Evolutionary conservation across 371 early-diverging fungal genomes (phyloP).

Genomic region (Circinella minor): DNA sequence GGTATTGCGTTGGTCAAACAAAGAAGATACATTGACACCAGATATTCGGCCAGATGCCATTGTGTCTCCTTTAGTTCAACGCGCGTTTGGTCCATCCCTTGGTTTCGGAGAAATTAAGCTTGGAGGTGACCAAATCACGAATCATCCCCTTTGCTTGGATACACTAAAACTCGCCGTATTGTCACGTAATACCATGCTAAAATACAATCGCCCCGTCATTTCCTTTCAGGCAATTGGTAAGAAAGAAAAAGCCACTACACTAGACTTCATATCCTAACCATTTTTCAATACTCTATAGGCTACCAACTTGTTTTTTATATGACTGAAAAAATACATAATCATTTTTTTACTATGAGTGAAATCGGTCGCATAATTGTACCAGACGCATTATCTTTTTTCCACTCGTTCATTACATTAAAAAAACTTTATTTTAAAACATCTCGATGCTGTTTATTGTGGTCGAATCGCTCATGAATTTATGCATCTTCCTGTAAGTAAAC

Average conservation of each 20-base stretch:
- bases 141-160: constrained; percentile 35
- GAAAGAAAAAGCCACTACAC: constrained; percentile 11
- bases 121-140: constrained; percentile 30
- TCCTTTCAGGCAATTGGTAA: constrained; percentile 23
- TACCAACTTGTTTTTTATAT: constrained; percentile 33
- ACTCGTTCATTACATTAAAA: constrained; percentile 29
- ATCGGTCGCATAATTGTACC: constrained; percentile 35
- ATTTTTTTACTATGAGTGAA: constrained; percentile 35
- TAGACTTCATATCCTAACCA: constrained; percentile 12
- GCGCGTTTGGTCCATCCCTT: constrained; percentile 29
- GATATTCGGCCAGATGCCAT: constrained; percentile 30
- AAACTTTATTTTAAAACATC: constrained; percentile 70
- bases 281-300: constrained; percentile 9
- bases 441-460: constrained; percentile 81
- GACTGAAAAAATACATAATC: constrained; percentile 33
- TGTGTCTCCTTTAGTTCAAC: constrained; percentile 33
- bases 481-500: constrained; percentile 76
- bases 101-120: constrained; percentile 37
- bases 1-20: constrained; percentile 20
- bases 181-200: constrained; percentile 12
- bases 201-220: constrained; percentile 21
- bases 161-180: constrained; percentile 30
- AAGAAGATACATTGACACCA: constrained; percentile 11
- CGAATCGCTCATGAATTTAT: constrained; percentile 93
- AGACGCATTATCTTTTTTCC: constrained; percentile 26